Conservation (phyloP, 2,329 filamentous ascomycete genomes). For the Verticillium nonalfalfae region DNA sequence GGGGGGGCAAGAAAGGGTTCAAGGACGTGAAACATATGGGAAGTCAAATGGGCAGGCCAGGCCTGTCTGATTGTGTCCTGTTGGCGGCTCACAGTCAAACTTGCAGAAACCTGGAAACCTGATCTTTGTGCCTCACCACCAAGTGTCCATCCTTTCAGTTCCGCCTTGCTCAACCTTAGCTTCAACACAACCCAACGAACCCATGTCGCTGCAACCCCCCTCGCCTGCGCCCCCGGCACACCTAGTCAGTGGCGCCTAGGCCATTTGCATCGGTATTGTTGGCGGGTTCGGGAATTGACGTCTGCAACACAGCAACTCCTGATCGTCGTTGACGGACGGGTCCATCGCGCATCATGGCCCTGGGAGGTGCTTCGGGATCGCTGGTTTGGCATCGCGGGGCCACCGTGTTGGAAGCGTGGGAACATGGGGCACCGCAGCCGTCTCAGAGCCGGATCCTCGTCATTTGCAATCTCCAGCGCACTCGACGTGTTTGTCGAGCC, state of each 20-base stretch:
- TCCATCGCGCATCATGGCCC: not conserved
- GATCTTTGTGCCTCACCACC: not conserved
- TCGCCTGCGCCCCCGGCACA: not conserved
- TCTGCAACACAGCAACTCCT: not conserved
- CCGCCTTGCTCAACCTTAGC: not conserved
- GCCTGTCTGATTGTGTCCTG: not conserved
- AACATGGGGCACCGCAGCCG: not conserved
- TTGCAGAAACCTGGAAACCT: not conserved
- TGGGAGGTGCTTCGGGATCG: not conserved
- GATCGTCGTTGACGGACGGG: not conserved
- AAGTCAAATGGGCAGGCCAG: not conserved
- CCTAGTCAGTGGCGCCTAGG: too few species aligned
- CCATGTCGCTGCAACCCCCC: not conserved
- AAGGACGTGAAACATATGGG: not conserved
- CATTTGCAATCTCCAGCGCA: not conserved
- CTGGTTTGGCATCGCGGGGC: not conserved
- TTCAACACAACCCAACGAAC: too few species aligned
- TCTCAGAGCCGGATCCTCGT: slow-evolving; percentile 1
- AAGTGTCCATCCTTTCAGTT: not conserved
- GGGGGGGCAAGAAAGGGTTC: not conserved
- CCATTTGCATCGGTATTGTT: too few species aligned
- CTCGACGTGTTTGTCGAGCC: not conserved
- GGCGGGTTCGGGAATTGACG: not conserved
- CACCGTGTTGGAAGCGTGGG: not conserved
- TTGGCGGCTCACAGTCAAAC: not conserved